Base-by-base conservation (phyloP, 78 protist species). In the Dictyostelium capitatum region DNA sequence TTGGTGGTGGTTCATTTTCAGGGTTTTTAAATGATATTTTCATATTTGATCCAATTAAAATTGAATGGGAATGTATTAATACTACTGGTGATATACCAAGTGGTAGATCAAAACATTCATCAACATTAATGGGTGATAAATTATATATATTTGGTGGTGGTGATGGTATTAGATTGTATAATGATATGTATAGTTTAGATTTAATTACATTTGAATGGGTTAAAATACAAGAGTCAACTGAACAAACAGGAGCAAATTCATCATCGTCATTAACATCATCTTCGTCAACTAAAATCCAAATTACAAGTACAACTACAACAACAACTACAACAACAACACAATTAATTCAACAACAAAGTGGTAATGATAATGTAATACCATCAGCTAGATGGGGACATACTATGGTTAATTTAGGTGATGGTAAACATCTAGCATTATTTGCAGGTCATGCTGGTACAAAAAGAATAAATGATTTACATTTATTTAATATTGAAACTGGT, bases 111-210 rank as follows among this genome's bases (percentile, higher is more conserved):
- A 83, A 91, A 32, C 95, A 91, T 28, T 59, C 95, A 0, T 25
- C 95, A 32, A 37, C 79, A 11, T 41, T 91, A 51, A 17, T 91
- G 6, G 89, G 82, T 9, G 43, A 50, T 53, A 69, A 67, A 64
- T 10, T 90, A 28, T 91, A 91, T 70, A 53, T 91, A 48, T 91
- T 91, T 79, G 95, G 95, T 57, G 95, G 95, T 17, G 85, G 95
- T 17, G 95, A 82, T 70, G 95, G 95, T 57, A 82, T 78, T 51
- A 81, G 92, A 78, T 74, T 83, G 20, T 74, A 80, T 25, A 91
- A 82, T 69, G 95, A 91, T 73, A 85, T 82, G 67, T 91, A 30
- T 70, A 54, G 20, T 54, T 23, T 91, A 10, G 91, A 91, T 78
- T 54, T 81, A 15, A 23, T 14, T n/a, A 64, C 51, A 14, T n/a